Conservation (phyloP, 129 eudicot species). For the Flaveria ramosissima region DNA sequence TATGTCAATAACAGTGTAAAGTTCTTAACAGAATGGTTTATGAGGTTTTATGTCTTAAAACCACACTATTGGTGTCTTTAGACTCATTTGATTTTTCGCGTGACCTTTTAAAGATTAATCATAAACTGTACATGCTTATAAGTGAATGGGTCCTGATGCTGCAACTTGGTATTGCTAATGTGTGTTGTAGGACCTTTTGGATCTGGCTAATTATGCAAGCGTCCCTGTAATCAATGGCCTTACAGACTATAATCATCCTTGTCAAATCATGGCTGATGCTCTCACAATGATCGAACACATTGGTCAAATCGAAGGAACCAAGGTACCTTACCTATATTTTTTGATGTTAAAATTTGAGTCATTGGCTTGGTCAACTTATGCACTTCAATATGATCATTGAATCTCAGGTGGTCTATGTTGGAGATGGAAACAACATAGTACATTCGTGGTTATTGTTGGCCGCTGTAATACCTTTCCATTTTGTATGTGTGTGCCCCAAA, state of each 20-base stretch:
- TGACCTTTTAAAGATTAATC: no score
- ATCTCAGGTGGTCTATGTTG: conserved; percentile 89
- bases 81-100: no score
- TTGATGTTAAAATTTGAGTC: neutral
- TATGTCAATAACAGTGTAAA: neutral
- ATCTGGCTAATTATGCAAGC: conserved; percentile 71
- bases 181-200: conserved; percentile 68
- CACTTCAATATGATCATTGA: conserved; percentile 14
- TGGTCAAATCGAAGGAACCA: conserved; percentile 89
- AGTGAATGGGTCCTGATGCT: no score
- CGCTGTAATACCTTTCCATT: conserved; percentile 85
- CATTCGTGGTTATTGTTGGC: conserved; percentile 93
- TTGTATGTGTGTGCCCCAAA: conserved; percentile 92
- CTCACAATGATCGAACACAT: conserved; percentile 87
- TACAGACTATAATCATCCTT: conserved; percentile 89
- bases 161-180: neutral
- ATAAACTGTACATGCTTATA: no score
- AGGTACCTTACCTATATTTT: conserved; percentile 41
- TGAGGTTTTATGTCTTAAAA: neutral
- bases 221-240: conserved; percentile 51
- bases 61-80: neutral
- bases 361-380: conserved; percentile 6
- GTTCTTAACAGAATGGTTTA: neutral
- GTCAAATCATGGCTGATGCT: conserved; percentile 92
- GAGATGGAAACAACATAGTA: conserved; percentile 97